Base-by-base conservation (phyloP, 192 early-diverging fungal species). In the Glomus cerebriforme region DNA sequence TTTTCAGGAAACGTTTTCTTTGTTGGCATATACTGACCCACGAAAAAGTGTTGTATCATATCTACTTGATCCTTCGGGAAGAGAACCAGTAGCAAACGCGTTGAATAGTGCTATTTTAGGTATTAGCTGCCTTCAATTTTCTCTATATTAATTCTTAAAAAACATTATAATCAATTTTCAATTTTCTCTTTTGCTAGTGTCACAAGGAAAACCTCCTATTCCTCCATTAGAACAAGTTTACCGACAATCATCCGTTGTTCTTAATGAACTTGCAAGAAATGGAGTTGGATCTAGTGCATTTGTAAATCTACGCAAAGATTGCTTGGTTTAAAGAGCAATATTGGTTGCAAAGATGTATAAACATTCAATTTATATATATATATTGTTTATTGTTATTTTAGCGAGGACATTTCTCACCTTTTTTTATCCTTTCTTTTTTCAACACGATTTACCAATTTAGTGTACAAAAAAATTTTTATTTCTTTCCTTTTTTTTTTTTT, bases 41-140 rank as follows among this genome's bases (percentile, higher is more conserved):
- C 81, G 80, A 24, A 58, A 85, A 59, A 88, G 87, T 76, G 83
- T 83, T 26, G 79, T 90, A 27, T 78, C 85, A 19, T 82, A 85
- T 74, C 78, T 91, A 66, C 81, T 92, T 13, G 88, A 91, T 66
- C 80, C 85, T 7, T 75, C 79, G 31, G 84, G 82, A 6, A 87
- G 93, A 24, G 84, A 89, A 74, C 80, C 85, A 12, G 81, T 96
- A 49, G 93, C 92, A 7, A 85, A 83, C 47, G 83, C 88, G 22
- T 84, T 95, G 10, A 94, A 95, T 75, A 86, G 84, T 69, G 92
- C 91, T 3, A 93, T 95, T 73, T 82, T 87, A 71, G 81, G 88
- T 91, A 83, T 75, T 77, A 43, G 7, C 15, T 17, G 60, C 22
- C 3, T 47, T 73, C 19, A 13, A 58, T 10, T 24, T 67, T 37